Evolutionary conservation across 2,329 filamentous ascomycete genomes (phyloP), one percentile per base, ranked within the genome.

Genomic region (Ceratocystis lukuohia): DNA sequence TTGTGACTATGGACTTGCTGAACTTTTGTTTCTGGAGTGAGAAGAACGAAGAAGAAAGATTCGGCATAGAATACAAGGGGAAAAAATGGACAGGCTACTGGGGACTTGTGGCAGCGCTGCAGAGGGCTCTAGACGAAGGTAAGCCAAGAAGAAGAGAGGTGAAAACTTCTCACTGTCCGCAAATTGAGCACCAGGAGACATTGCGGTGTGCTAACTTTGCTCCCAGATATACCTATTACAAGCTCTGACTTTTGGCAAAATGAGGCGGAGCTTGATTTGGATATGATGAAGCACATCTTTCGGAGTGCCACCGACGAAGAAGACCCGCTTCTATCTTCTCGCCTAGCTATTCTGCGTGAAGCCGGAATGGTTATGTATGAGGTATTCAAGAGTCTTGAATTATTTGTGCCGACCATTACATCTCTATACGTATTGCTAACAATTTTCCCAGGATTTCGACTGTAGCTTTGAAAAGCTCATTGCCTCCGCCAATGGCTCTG

Each of bases 1-100:
- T 99, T 71, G 97, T 99, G 74, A 91, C 89, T 22, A 96, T 99
- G 91, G 94, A 99, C 74, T 76, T 99, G 33, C 78, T 99, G 63
- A 99, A 99, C 74, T 99, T 97, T 74, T 95, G 88, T 25, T 99
- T 99, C 75, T 99, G 94, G 94, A 95, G 90, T 15, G 87, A 89
- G 64, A 73, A 76, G 57, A 75, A 79, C 0, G 86, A 88, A 10
- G 81, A 85, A 4, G 85, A 93, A 71, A 82, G 91, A 10, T 99
- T 93, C 74, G 83, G 88, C 8, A 82, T 99, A 53, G 86, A 89
- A 67, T 97, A 96, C 75, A 83, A 82, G 59, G 91, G 85, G 33
- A 87, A 84, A 75, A 84, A 77, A 67, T 97, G 91, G 91, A 96
- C 91, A 0, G 94, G 94, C 2, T 99, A 99, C 75, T 96, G 89